Base-by-base conservation (phyloP, 768 basidiomycete species). In the Psilocybe azurescens region DNA sequence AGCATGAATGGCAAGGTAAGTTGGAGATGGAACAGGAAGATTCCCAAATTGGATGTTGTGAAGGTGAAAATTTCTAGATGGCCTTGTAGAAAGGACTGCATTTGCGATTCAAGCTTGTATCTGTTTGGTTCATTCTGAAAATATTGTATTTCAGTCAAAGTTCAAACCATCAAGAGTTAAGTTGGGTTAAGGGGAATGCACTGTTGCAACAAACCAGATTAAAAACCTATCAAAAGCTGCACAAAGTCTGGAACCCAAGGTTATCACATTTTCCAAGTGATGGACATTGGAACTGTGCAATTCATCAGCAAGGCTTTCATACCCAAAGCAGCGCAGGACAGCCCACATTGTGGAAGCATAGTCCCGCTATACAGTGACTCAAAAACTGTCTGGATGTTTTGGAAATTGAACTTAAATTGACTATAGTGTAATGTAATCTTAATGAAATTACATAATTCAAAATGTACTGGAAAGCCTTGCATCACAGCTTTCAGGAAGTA, bases 241-340 rank as follows among this genome's bases (percentile, higher is more conserved):
- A 60, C 73, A 72, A 5, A 70, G 44, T 30, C 44, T 47, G n/a
- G 14, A 4, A 28, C 32, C 56, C 65, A 77, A 18, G 16, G 74
- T 78, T 65, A 78, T 70, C 16, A 74, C 67, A 50, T 77, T 76
- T 39, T 70, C 68, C 16, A 78, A 67, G 29, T 66, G 66, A 20
- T 20, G 20, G 20, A 20, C 20, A 20, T 20, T 20, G 20, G 20
- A 20, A 20, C 20, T 20, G 20, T 20, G 20, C 20, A 20, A 20
- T 20, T 20, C 20, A 20, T 20, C 20, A 20, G 20, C 20, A 20
- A 20, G 58, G 7, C 53, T n/a, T 48, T 55, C 48, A 52, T 71
- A 67, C 2, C 74, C 73, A 62, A 77, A 75, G 18, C 67, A 54
- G 13, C 55, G 2, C 67, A 76, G 65, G 39, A 73, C 64, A 10